Conservation (phyloP, 768 basidiomycete genomes). For the Russula sp. region DNA sequence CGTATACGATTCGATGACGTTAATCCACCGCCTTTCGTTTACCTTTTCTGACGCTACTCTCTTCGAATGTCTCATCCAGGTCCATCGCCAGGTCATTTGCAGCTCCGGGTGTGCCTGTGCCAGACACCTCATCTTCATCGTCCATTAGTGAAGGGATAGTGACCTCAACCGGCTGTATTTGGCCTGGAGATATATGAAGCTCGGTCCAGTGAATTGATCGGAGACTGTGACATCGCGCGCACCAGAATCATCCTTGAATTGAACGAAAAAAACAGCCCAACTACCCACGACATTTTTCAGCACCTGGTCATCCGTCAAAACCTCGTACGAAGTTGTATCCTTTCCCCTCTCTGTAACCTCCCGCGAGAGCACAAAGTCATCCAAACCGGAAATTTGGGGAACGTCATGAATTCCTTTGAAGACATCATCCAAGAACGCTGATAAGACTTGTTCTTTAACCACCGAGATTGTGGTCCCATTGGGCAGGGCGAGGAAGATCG, state of each 20-base stretch:
- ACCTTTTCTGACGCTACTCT: constrained; percentile 48
- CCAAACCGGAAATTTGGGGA: constrained; percentile 38
- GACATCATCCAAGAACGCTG: constrained; percentile 55
- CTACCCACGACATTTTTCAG: constrained; percentile 53
- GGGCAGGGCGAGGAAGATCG: constrained; percentile 55
- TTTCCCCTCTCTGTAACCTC: constrained; percentile 51
- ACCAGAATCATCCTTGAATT: constrained; percentile 65
- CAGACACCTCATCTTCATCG: constrained; percentile 52
- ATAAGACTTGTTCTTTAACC: constrained; percentile 62
- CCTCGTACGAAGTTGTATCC: constrained; percentile 50
- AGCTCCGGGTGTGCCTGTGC: constrained; percentile 22
- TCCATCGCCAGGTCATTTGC: constrained; percentile 19
- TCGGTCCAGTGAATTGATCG: constrained; percentile 1
- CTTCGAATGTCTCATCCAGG: constrained; percentile 36
- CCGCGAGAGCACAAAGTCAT: constrained; percentile 66
- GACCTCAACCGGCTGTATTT: constrained; percentile 57
- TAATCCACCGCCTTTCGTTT: constrained; percentile 56
- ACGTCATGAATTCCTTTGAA: constrained; percentile 36
- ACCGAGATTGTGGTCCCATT: constrained; percentile 53
- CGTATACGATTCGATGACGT: background rate
- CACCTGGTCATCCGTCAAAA: constrained; percentile 46
- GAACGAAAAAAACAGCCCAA: constrained; percentile 69
- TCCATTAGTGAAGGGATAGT: constrained; percentile 56
- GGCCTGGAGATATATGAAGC: constrained; percentile 38
- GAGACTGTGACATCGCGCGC: constrained; percentile 35